These are phyloP conservation scores for Yueomyces sinensis DNA, from an alignment of 805 yeast species.

Conservation along the genomic window DNA sequence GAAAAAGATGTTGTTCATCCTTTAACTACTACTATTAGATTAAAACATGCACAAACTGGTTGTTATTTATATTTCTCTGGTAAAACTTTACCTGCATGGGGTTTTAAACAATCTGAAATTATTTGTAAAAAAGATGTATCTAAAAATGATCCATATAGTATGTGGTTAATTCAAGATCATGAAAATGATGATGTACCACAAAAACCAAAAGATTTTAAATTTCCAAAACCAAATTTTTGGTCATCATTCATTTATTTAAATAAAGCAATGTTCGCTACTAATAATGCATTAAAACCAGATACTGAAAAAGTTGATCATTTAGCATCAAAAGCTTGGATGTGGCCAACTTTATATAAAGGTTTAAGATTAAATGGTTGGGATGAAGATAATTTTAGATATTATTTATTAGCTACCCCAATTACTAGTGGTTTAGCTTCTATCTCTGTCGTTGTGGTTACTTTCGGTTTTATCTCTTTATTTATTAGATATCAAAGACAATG, in stretches of 20 bases:
- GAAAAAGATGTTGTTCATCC: constrained; percentile 53
- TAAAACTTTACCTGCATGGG: constrained; percentile 66
- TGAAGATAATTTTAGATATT: constrained; percentile 49
- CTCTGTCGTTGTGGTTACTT: constrained; percentile 34
- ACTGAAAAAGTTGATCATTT: constrained; percentile 57
- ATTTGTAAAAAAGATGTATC: constrained; percentile 50
- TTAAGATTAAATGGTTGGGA: constrained; percentile 72
- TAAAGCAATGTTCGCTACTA: constrained; percentile 86
- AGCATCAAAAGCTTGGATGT: constrained; percentile 75
- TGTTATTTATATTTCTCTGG: constrained; percentile 73
- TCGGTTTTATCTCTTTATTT: constrained; percentile 27
- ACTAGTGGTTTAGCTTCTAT: constrained; percentile 61
- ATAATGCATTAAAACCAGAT: constrained; percentile 74
- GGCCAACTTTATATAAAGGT: constrained; percentile 72
- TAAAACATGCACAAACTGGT: constrained; percentile 48
- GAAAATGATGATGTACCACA: constrained; percentile 51
- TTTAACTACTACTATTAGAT: constrained; percentile 56
- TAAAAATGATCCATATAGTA: constrained; percentile 67
- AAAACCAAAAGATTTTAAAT: constrained; percentile 19
- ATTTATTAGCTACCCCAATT: constrained; percentile 63
- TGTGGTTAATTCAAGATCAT: constrained; percentile 80
- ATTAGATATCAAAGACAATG: constrained; percentile 58
- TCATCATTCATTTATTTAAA: constrained; percentile 65
- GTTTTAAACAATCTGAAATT: constrained; percentile 74
- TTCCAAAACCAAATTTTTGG: constrained; percentile 63